These are phyloP conservation scores for Ophiocordyceps sinensis DNA, from an alignment of 2,329 filamentous ascomycete genomes.

Conservation along the genomic window DNA sequence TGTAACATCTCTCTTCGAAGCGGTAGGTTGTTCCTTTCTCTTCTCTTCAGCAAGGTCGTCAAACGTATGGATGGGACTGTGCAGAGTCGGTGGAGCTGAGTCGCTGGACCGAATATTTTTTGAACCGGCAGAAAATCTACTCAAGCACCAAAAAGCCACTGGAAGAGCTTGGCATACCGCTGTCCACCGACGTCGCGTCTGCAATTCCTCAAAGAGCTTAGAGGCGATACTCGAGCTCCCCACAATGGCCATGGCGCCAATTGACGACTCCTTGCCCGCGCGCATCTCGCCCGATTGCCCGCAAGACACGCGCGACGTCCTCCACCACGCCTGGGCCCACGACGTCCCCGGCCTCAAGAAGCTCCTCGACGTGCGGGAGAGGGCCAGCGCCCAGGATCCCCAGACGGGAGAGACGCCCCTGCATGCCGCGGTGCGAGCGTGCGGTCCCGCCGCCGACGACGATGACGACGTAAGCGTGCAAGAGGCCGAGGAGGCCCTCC, in stretches of 20 bases:
- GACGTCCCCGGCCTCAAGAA: slow-evolving; percentile 53
- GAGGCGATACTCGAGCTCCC: too few relatives aligned
- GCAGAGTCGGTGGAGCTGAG: too few relatives aligned
- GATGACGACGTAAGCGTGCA: slow-evolving; percentile 27
- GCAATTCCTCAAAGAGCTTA: too few relatives aligned
- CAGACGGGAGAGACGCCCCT: slow-evolving; percentile 77
- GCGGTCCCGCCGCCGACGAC: slow-evolving; percentile 27
- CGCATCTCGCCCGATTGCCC: slow-evolving; percentile 41
- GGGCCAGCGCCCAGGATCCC: slow-evolving; percentile 66
- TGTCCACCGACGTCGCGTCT: too few relatives aligned
- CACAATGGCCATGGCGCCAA: slow-evolving; percentile 6
- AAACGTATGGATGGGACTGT: too few relatives aligned
- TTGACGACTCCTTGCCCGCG: slow-evolving; percentile 35
- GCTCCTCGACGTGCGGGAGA: slow-evolving; percentile 48
- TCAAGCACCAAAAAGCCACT: too few relatives aligned
- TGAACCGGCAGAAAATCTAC: too few relatives aligned
- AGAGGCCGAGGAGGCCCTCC: slow-evolving; percentile 52
- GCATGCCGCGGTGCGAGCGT: slow-evolving; percentile 77
- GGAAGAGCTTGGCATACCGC: too few relatives aligned
- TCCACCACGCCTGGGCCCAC: slow-evolving; percentile 41
- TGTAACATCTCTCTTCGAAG: too few relatives aligned
- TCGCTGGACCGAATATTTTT: too few relatives aligned
- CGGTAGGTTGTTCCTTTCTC: too few relatives aligned
- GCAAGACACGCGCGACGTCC: slow-evolving; percentile 32
- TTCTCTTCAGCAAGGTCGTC: too few relatives aligned